Evolutionary conservation across 345 rosid genomes (phyloP), one percentile per base, ranked within the genome.

Genomic region (Rhodamnia argentea): DNA sequence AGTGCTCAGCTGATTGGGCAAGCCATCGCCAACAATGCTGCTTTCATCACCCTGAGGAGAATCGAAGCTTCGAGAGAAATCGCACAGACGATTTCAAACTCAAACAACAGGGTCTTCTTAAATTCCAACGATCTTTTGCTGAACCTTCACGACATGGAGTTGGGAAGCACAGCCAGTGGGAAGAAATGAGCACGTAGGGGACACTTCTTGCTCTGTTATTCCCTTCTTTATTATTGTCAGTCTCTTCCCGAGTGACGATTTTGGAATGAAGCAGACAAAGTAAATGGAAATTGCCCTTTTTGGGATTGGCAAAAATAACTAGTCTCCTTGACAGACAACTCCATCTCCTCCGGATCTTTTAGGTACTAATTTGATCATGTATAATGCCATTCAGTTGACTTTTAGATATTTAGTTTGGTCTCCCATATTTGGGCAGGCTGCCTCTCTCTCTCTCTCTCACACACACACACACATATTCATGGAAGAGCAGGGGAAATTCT

Each of bases 31-130:
- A 94, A 93, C 85, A 97, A 97, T 87, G 95, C 96, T 23, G 98
- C 99, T 7, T 97, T 97, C 85, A 95, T 96, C 89, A 95, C 99
- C 1, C 90, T 97, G 85, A 94, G 99, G 90, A 95, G 91, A 91
- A 97, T 97, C 29, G 99, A 97, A 91, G 99, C 99, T 14, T 92
- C 96, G 5, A 94, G 99, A 92, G 99, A 97, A 87, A 97, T 96
- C 37, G 97, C 99, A 1, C 94, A 94, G 0, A 97, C 96, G 10
- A 96, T 97, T 20, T 76, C 99, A 10, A 88, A 87, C 59, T 93
- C 98, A 12, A 89, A 91, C 88, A 95, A 97, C 95, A 95, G 90
- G 90, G 96, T 95, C 29, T 97, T 89, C 92, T 89, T 97, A 57
- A 90, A 91, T 84, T 93, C 99, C 5, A 88, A 90, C 12, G 99